These are phyloP conservation scores for Wolfiporia cocos DNA, from an alignment of 1,284 basidiomycete genomes.

Conservation along the genomic window DNA sequence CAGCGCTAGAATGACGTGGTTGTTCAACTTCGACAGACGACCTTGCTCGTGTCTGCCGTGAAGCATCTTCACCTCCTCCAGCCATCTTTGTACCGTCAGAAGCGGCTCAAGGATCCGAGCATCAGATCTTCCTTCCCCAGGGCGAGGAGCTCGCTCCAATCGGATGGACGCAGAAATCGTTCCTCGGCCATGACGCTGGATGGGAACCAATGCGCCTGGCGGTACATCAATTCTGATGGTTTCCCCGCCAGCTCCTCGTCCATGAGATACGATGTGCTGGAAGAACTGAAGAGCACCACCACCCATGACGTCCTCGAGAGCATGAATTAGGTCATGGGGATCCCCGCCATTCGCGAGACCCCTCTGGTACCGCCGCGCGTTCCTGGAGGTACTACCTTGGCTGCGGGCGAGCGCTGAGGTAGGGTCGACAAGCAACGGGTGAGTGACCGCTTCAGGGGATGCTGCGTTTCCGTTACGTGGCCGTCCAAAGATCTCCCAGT, in stretches of 20 bases:
- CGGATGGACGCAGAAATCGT: slow-evolving; percentile 50
- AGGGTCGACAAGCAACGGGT: slow-evolving; percentile 77
- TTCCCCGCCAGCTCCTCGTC: slow-evolving; percentile 44
- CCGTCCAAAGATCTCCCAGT: slow-evolving; percentile 58
- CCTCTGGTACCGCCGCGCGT: slow-evolving; percentile 51
- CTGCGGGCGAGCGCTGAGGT: slow-evolving; percentile 38
- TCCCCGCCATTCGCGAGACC: slow-evolving; percentile 39
- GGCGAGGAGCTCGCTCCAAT: slow-evolving; percentile 51
- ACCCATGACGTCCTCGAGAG: slow-evolving; percentile 80
- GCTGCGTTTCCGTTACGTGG: slow-evolving; percentile 41
- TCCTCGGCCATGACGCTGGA: slow-evolving; percentile 42
- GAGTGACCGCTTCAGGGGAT: slow-evolving; percentile 63
- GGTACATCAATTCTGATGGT: slow-evolving; percentile 73
- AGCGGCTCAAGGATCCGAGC: slow-evolving; percentile 69
- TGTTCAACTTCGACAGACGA: slow-evolving; percentile 61
- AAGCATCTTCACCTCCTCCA: slow-evolving; percentile 81
- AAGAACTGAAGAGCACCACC: slow-evolving; percentile 80
- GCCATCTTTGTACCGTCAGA: slow-evolving; percentile 85
- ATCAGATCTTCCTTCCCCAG: slow-evolving; percentile 40
- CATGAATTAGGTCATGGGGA: slow-evolving; percentile 64
- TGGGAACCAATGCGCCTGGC: slow-evolving; percentile 49
- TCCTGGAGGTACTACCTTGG: slow-evolving; percentile 38
- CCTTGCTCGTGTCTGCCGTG: slow-evolving; percentile 69
- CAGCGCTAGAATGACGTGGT: slow-evolving; percentile 75
- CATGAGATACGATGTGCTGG: slow-evolving; percentile 68